These are phyloP conservation scores for Monilinia fructicola DNA, from an alignment of 2,329 filamentous ascomycete species.

Conservation along the genomic window DNA sequence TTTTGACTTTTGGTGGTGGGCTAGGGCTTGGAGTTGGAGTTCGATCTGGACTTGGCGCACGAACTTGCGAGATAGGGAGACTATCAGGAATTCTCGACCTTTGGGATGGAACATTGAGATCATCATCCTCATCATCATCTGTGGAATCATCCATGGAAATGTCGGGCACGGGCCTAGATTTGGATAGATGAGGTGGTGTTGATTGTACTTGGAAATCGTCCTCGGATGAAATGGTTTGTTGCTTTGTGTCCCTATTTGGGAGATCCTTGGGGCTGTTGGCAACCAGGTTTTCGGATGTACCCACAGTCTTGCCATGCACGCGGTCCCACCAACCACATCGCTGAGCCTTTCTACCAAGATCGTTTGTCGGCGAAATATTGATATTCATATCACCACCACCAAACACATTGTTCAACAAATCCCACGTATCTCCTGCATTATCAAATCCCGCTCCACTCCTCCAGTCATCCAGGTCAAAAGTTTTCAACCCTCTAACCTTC, in stretches of 20 bases:
- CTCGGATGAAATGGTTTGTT: constrained; percentile 17
- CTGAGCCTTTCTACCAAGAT: background rate
- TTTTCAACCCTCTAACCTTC: constrained; percentile 48
- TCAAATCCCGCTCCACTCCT: constrained; percentile 24
- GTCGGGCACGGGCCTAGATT: constrained; percentile 18
- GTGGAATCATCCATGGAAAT: constrained; percentile 27
- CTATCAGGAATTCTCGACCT: constrained; percentile 33
- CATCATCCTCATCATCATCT: constrained; percentile 37
- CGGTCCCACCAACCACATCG: constrained; percentile 36
- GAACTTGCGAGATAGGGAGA: constrained; percentile 30
- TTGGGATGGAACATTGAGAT: constrained; percentile 36
- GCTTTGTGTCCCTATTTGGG: background rate
- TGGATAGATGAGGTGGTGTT: constrained; percentile 32
- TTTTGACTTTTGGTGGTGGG: constrained; percentile 4
- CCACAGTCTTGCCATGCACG: constrained; percentile 34
- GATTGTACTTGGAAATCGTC: constrained; percentile 40
- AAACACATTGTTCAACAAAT: constrained; percentile 35
- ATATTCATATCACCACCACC: background rate
- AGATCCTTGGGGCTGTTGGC: constrained; percentile 10
- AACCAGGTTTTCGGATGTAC: constrained; percentile 28
- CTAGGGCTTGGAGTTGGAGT: constrained; percentile 5
- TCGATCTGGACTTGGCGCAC: background rate
- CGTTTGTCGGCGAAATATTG: background rate
- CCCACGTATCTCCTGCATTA: constrained; percentile 23
- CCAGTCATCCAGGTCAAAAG: constrained; percentile 45